Conservation (phyloP, 2,329 filamentous ascomycete genomes). For the Arthrobotrys musiformis region DNA sequence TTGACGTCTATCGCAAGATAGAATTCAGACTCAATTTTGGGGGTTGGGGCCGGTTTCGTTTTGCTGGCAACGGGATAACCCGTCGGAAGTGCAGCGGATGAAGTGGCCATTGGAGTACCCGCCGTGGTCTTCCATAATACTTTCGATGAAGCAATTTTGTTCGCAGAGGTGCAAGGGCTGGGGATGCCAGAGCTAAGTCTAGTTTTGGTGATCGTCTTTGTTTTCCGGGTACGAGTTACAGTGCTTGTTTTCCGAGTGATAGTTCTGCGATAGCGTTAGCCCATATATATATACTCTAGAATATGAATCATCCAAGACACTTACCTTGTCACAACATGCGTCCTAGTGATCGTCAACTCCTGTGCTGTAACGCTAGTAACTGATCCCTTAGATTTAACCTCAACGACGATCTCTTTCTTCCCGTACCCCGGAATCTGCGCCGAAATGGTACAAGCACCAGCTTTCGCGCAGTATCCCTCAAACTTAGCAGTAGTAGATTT, state of each 20-base stretch:
- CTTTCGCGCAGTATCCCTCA: background rate
- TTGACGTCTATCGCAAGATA: background rate
- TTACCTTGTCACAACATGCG: conserved; percentile 12
- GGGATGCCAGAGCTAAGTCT: background rate
- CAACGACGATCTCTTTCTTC: background rate
- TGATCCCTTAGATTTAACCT: background rate
- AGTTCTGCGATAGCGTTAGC: background rate
- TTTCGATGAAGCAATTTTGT: background rate
- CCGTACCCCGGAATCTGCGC: background rate
- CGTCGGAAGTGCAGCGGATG: background rate
- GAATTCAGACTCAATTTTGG: background rate
- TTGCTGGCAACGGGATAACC: background rate
- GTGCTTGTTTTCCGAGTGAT: background rate
- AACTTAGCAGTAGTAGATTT: background rate
- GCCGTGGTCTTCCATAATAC: background rate
- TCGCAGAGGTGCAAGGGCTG: background rate
- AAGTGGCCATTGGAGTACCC: background rate
- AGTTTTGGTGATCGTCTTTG: background rate
- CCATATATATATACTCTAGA: background rate
- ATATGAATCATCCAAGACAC: background rate
- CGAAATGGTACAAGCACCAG: background rate
- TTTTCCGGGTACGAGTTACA: background rate
- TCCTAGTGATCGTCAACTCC: background rate
- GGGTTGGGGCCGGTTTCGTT: background rate
- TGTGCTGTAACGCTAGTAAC: background rate